Percentiles rank a stretch among this genome's conserved stretches.
Conservation (phyloP, 148 eudicot genomes). For the Diospyros kaki region DNA sequence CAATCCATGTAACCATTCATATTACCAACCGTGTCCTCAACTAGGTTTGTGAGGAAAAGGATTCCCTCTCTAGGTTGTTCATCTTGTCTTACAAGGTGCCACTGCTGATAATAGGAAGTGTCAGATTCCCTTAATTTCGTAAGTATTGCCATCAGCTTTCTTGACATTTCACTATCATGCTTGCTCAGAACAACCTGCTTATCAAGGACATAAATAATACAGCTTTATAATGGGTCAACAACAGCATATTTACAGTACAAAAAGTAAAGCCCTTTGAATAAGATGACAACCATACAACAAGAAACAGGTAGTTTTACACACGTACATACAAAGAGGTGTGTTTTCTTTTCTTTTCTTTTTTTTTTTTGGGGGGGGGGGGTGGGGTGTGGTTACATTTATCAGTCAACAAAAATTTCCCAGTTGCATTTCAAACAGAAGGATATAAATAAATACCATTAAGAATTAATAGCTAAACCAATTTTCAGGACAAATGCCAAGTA, state of each 20-base stretch:
- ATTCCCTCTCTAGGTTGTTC: slow-evolving; percentile 94
- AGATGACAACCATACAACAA: no score
- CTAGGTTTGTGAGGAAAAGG: slow-evolving; percentile 70
- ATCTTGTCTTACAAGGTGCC: slow-evolving; percentile 90
- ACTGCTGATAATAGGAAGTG: slow-evolving; percentile 70
- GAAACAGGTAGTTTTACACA: no score
- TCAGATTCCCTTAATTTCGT: slow-evolving; percentile 57
- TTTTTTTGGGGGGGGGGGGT: no score
- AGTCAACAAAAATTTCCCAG: no score
- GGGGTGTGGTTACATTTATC: no score
- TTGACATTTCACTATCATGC: slow-evolving; percentile 70
- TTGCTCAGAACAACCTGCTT: slow-evolving; percentile 46
- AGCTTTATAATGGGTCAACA: no score
- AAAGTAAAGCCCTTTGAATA: no score
- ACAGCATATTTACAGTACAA: no score
- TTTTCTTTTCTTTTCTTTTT: no score
- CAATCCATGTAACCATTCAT: slow-evolving; percentile 79
- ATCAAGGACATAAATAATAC: slow-evolving; percentile 19
- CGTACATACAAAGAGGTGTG: no score
- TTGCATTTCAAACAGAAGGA: neutral
- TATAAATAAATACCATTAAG: neutral
- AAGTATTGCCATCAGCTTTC: slow-evolving; percentile 58
- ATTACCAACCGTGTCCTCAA: slow-evolving; percentile 84
- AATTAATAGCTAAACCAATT: neutral
- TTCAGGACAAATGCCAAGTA: no score